Base-by-base conservation (phyloP, 352 stramenopile species). In the Phytophthora palmivora region DNA sequence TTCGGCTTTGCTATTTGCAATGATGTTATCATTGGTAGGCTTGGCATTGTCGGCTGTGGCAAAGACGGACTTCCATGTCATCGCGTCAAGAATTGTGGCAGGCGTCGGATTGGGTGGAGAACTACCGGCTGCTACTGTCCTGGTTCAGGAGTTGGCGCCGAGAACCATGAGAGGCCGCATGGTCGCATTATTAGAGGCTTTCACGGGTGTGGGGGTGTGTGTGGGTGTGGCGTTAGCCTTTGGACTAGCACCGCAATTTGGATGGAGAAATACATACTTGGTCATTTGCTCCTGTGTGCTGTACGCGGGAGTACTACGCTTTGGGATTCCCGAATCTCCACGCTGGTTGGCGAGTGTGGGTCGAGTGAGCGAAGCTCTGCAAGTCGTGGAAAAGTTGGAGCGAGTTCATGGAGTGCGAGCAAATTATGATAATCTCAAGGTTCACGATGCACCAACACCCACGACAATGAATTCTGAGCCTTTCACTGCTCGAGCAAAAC, bases 21-120 rank as follows among this genome's bases (percentile, higher is more conserved):
- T 74, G 53, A 42, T 41, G 15, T 16, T 76, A 16, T 81, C 70
- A 4, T 28, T 72, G 1, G 3, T 67, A 0, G 68, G 72, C n/a
- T 45, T 72, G 12, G 56, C 38, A 39, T 34, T 81, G 15, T 70
- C 55, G 19, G 65, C 48, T n/a, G 12, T 59, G 21, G 65, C 64
- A 1, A 48, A 58, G 19, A 52, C 30, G 18, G 58, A 70, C 30
- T 61, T 63, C 38, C 45, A 68, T 26, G 32, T 81, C 4, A 50
- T 74, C n/a, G 34, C 28, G 1, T 70, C 61, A 3, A 58, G 65
- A 36, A 46, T 78, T 18, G 24, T 78, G 26, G 46, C 64, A 0
- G 68, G 68, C 21, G 16, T 81, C 18, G 72, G 72, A 26, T 50
- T 81, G 15, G 72, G 72, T 41, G 72, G 72, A 21, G 64, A 81